Percentiles rank a stretch among this genome's conserved stretches.
phyloP scores from a whole-genome alignment of 1,284 basidiomycete genomes.

The Ceratorhiza oryzae-sativae region DNA sequence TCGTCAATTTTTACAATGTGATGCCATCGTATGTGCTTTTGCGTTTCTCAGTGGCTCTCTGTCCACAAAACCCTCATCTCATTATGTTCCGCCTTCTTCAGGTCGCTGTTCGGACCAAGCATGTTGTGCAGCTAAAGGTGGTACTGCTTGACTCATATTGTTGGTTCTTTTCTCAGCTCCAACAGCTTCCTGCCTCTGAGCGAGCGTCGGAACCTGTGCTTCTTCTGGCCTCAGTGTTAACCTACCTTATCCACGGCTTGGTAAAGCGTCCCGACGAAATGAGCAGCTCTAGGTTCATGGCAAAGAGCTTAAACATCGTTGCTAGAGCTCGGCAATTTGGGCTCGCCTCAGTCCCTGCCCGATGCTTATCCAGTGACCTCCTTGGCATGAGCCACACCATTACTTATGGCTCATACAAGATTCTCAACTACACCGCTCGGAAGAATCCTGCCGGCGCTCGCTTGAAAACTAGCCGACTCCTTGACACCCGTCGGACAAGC shows the following conservation, averaged over 20 bases:
- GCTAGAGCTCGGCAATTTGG: background rate
- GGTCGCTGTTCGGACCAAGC: background rate
- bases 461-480: background rate
- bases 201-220: background rate
- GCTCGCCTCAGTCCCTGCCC: background rate
- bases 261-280: constrained; percentile 32
- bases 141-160: background rate
- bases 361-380: background rate
- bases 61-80: no score
- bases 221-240: background rate
- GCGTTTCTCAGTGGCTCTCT: no score
- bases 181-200: background rate
- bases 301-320: background rate
- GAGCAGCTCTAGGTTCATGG: constrained; percentile 13
- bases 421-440: constrained; percentile 11
- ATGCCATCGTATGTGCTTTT: constrained; percentile 14
- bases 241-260: constrained; percentile 15
- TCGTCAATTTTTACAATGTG: background rate
- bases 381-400: background rate
- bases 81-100: background rate
- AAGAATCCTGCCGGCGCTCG: constrained; percentile 26
- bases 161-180: background rate
- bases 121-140: constrained; percentile 2
- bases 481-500: background rate
- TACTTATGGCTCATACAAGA: background rate